phyloP scores from a whole-genome alignment of 441 rosid genomes.

The Corymbia calophylla region DNA sequence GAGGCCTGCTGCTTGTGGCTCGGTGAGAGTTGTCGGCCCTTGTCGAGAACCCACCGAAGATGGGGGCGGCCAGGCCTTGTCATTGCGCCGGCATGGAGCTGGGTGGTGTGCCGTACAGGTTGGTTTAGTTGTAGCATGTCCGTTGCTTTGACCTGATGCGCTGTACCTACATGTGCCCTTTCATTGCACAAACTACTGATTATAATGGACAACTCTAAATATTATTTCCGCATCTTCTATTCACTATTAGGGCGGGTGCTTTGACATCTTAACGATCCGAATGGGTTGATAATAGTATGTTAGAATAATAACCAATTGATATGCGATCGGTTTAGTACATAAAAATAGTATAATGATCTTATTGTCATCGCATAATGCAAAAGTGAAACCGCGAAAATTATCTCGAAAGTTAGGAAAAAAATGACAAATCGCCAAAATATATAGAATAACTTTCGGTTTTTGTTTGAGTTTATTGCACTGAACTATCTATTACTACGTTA shows the following conservation, averaged over 20 bases:
- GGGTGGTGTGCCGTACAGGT: not conserved
- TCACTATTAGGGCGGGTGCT: not conserved
- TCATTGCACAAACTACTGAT: not conserved
- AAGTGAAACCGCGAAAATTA: not conserved
- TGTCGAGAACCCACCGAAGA: rapidly evolving
- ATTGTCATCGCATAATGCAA: not conserved
- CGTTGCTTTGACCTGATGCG: not conserved
- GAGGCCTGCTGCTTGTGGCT: not conserved
- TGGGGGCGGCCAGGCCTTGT: not conserved
- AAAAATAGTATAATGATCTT: not conserved
- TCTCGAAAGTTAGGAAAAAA: not conserved
- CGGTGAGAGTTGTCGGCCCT: rapidly evolving
- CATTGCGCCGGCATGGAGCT: not conserved
- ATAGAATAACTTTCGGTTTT: not conserved
- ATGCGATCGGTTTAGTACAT: not conserved
- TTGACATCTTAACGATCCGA: not conserved
- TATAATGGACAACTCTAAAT: not conserved
- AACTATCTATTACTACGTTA: not conserved
- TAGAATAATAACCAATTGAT: not conserved
- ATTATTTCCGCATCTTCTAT: not conserved
- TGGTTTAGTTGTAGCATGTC: not conserved
- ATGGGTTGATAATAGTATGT: not conserved
- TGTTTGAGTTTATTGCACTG: not conserved
- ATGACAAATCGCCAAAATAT: not conserved
- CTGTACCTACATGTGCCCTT: not conserved